Evolutionary conservation across 1,139 yeast species (phyloP).

Genomic region (Casaregolazyma suthepensis): DNA sequence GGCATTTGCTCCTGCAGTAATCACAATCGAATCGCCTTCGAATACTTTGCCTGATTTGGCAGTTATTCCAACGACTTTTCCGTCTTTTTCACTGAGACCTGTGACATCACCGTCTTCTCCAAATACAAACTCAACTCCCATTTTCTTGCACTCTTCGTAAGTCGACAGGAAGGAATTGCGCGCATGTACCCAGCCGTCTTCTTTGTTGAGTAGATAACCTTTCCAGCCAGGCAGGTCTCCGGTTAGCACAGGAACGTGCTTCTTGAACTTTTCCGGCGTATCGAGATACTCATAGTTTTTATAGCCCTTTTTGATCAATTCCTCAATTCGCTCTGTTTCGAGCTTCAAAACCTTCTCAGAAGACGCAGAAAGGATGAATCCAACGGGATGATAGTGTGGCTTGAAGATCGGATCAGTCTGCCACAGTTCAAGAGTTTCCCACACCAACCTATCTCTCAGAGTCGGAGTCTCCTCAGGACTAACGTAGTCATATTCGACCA

Average conservation of each 20-base stretch:
- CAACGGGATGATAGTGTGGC: constrained; percentile 17
- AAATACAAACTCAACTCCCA: constrained; percentile 34
- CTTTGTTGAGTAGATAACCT: constrained; percentile 28
- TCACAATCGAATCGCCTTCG: background rate
- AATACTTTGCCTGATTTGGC: background rate
- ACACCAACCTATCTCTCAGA: constrained; percentile 1
- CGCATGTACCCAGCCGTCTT: constrained; percentile 37
- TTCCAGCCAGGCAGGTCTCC: constrained; percentile 25
- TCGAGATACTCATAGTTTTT: constrained; percentile 5
- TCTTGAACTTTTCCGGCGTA: constrained; percentile 29
- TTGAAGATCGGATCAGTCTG: constrained; percentile 23
- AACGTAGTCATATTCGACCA: constrained; percentile 33
- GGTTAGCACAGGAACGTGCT: constrained; percentile 28
- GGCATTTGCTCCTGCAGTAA: constrained; percentile 4
- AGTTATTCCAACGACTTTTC: background rate
- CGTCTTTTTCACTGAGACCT: background rate
- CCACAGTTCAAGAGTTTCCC: constrained; percentile 29
- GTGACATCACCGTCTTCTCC: constrained; percentile 30
- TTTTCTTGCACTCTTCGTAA: constrained; percentile 27
- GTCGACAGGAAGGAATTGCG: constrained; percentile 28
- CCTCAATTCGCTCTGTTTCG: constrained; percentile 17
- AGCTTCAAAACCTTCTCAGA: constrained; percentile 16
- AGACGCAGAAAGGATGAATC: constrained; percentile 30
- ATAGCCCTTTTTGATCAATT: background rate
- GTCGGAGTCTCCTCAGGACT: constrained; percentile 22